Evolutionary conservation across 2,329 filamentous ascomycete genomes (phyloP), one percentile per base, ranked within the genome.

Genomic region (Moelleriella libera): DNA sequence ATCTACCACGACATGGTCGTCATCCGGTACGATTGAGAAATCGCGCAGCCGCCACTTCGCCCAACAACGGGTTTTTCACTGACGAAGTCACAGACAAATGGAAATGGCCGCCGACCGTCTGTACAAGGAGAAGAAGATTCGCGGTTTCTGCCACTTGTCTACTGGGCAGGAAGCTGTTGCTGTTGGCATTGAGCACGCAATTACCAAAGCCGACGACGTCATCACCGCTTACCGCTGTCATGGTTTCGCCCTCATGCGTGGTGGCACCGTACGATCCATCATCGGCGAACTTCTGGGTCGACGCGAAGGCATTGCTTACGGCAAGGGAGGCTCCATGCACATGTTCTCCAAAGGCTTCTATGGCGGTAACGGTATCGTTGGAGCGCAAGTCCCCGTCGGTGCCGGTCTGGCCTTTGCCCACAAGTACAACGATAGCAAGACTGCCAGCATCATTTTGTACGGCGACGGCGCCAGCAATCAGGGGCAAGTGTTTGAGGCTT

Each of bases 111-210:
- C 92, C 72, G 92, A 98, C 67, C 82, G 90, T 66, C 76, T 98
- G 63, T 98, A 98, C 86, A 98, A 98, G 78, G 92, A 97, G 77
- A 98, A 98, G 84, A 97, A 98, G 80, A 97, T 98, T 61, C 86
- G 92, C 61, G 92, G 92, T 73, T 98, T 98, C 85, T 98, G 92
- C 75, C 92, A 98, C 74, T 72, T 98, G 69, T 97, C 92, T 50
- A 94, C 85, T 50, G 92, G 92, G 53, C 92, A 98, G 72, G 92
- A 98, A 78, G 92, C 92, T 55, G 92, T 98, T 56, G 88, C 92
- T 50, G 83, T 89, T 58, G 92, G 92, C 65, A 97, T 98, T 62
- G 92, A 98, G 74, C 87, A 95, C 67, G 89, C 89, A 56, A 85
- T 98, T 64, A 86, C 81, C 60, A 88, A 87, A 70, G 71, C 83